These are phyloP conservation scores for Tylopilus sp. DNA, from an alignment of 1,284 basidiomycete genomes.

Conservation along the genomic window DNA sequence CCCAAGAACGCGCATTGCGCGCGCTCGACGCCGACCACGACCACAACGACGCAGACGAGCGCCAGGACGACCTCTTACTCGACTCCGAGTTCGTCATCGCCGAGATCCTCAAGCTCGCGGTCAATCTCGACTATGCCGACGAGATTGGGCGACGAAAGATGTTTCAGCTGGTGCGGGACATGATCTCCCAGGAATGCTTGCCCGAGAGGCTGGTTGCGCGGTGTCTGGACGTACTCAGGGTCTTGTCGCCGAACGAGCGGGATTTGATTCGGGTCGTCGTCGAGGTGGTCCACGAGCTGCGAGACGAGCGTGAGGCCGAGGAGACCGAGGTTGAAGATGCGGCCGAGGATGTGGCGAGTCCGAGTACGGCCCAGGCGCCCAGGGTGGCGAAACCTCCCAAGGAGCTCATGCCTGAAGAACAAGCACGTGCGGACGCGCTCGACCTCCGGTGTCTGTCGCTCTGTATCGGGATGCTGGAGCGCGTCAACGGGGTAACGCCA, in stretches of 20 bases:
- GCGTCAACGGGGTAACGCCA: no score
- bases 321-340: conserved; percentile 29
- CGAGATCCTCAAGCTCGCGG: conserved; percentile 77
- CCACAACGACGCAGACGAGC: conserved; percentile 51
- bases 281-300: conserved; percentile 85
- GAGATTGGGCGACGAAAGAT: conserved; percentile 93
- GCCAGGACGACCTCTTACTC: conserved; percentile 43
- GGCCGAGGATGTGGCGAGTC: no score
- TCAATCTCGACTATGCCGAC: conserved; percentile 88
- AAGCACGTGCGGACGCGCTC: no score
- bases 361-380: no score
- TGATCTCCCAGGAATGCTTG: conserved; percentile 79
- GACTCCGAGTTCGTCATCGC: conserved; percentile 65
- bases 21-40: no score
- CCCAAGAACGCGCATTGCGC: no score
- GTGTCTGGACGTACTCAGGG: conserved; percentile 84
- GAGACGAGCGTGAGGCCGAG: conserved; percentile 53
- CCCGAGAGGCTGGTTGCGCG: conserved; percentile 75
- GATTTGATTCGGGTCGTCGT: conserved; percentile 93
- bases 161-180: conserved; percentile 81
- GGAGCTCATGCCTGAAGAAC: no score
- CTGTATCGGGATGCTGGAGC: no score
- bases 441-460: no score
- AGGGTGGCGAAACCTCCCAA: no score
- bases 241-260: conserved; percentile 78